These are phyloP conservation scores for Cymbidium sinense DNA, from an alignment of 106 monocot species.

Conservation along the genomic window DNA sequence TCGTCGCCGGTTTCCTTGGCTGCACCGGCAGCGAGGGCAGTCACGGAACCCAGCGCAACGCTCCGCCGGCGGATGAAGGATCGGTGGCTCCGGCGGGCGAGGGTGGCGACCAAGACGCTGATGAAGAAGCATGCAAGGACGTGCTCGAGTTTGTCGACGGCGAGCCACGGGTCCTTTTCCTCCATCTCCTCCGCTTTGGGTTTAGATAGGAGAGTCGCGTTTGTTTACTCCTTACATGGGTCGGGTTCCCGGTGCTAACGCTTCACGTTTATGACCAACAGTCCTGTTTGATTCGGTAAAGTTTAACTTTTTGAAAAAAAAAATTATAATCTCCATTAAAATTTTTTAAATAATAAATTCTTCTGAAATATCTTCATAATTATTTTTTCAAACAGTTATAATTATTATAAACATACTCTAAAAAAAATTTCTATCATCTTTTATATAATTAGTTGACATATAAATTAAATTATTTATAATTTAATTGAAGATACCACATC, in stretches of 20 bases:
- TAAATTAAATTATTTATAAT: no score
- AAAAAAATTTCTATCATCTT: no score
- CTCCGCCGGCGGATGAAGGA: slow-evolving; percentile 37
- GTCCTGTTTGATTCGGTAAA: no score
- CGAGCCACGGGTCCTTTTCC: slow-evolving; percentile 40
- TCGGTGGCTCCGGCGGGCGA: slow-evolving; percentile 16
- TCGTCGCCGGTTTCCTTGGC: slow-evolving; percentile 66
- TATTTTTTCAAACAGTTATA: no score
- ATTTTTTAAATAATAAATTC: no score
- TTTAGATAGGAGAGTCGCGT: not conserved
- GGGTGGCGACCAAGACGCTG: slow-evolving; percentile 24
- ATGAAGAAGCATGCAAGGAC: slow-evolving; percentile 48
- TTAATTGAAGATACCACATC: no score
- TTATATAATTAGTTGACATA: no score
- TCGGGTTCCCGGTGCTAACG: not conserved
- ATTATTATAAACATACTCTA: no score
- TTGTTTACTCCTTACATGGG: not conserved
- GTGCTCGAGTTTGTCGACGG: slow-evolving; percentile 49
- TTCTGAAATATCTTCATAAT: no score
- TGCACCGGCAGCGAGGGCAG: slow-evolving; percentile 36
- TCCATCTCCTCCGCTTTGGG: slow-evolving; percentile 15
- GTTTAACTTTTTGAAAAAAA: no score
- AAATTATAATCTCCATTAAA: no score
- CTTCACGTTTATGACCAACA: no score
- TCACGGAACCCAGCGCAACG: slow-evolving; percentile 26